Evolutionary conservation across 1,284 basidiomycete species (phyloP), one percentile per base, ranked within the genome.

Genomic region (Vanrija sp.): DNA sequence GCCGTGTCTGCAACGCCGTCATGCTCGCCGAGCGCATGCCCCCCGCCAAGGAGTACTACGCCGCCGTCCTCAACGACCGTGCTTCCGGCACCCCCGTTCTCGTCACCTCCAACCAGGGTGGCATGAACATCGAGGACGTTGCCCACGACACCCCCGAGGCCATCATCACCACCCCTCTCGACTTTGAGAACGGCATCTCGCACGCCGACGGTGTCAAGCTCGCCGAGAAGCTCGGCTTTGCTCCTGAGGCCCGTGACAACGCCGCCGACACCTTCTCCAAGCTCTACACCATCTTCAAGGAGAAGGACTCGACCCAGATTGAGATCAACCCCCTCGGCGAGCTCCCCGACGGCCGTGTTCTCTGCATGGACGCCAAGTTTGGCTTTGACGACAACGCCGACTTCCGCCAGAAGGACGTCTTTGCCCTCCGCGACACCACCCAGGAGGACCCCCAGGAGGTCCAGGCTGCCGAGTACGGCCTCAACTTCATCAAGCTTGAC

Each of bases 311-410:
- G 6, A 98, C 96, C 6, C 96, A 98, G 79, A 97, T 99, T 69
- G 96, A 99, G 81, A 99, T 99, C 78, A 99, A 99, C 81, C 96
- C 96, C 23, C 81, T 99, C 79, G 92, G 93, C n/a, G 88, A 98
- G 79, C 89, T 93, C 48, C 83, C 82, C 38, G 94, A 98, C 72
- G 96, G 96, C 12, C 84, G 83, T 65, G 93, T 98, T 50, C 86
- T 99, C 52, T 98, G 94, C 82, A 98, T 99, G 96, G 96, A 99
- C 76, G 96, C 96, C 74, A 99, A 99, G 80, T 91, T 98, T 64
- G 93, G 94, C 42, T 98, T 99, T 69, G 96, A 99, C 72, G 96
- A 99, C 76, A 98, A 99, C 72, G 96, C 96, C 48, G 92, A 94
- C 71, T 98, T 98, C 85, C 87, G 96, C 63, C 96, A 99, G 76